A percentile compares a stretch with the other conserved stretches of the same genome.
Evolutionary conservation across 1,139 yeast species (phyloP).

Genomic region (Candida mesenterica): DNA sequence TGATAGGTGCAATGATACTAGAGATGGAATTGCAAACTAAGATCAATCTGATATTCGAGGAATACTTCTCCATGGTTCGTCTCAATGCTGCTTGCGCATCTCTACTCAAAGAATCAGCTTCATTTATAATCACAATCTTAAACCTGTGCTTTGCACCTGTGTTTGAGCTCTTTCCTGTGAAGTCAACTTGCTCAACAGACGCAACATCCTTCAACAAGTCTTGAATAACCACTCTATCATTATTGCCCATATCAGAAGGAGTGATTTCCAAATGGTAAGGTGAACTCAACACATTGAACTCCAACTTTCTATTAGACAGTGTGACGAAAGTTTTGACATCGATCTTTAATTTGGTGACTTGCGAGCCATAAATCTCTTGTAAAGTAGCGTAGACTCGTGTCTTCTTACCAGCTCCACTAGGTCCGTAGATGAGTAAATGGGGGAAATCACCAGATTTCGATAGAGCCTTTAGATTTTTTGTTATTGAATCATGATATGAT

Average conservation of each 20-base stretch:
- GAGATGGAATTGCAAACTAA: conserved; percentile 88
- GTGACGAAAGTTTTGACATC: conserved; percentile 85
- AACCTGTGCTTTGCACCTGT: conserved; percentile 63
- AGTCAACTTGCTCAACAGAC: conserved; percentile 90
- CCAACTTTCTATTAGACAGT: conserved; percentile 69
- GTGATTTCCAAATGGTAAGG: conserved; percentile 92
- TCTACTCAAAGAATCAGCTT: conserved; percentile 86
- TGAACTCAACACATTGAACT: conserved; percentile 86
- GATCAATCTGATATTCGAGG: conserved; percentile 79
- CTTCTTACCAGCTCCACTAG: conserved; percentile 96
- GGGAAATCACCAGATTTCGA: conserved; percentile 87
- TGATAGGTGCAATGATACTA: conserved; percentile 88
- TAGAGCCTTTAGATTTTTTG: conserved; percentile 61
- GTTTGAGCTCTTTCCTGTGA: conserved; percentile 37
- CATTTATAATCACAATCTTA: conserved; percentile 90
- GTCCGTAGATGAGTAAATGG: conserved; percentile 88
- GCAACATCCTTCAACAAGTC: conserved; percentile 92
- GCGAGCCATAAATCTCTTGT: conserved; percentile 77
- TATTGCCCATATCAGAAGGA: conserved; percentile 95
- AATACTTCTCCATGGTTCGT: conserved; percentile 97
- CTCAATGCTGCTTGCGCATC: conserved; percentile 98
- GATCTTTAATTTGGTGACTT: conserved; percentile 79
- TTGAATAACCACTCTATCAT: conserved; percentile 92
- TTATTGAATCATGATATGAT: conserved; percentile 65
- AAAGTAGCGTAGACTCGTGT: conserved; percentile 85